These are phyloP conservation scores for Hydrangea macrophylla DNA, from an alignment of 148 eudicot genomes.

Conservation along the genomic window DNA sequence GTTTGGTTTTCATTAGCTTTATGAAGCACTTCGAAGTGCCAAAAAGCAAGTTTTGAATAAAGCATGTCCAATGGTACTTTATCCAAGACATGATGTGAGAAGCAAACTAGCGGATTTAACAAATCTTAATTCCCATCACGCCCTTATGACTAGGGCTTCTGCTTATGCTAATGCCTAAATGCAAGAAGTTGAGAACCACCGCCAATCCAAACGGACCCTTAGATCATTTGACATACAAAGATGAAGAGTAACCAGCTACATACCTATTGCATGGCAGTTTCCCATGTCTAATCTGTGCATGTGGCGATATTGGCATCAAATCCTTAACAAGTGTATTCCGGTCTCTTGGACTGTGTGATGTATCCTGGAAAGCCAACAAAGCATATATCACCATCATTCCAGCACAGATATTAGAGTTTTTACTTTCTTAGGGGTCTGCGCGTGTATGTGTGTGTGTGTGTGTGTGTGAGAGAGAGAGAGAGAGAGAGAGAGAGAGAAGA, in stretches of 20 bases:
- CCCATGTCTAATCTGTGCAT: conserved; percentile 24
- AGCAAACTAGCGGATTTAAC: too few relatives aligned
- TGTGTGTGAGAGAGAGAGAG: neutral
- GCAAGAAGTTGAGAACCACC: too few relatives aligned
- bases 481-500: neutral
- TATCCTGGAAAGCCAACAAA: conserved; percentile 34
- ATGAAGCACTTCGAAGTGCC: too few relatives aligned
- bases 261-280: conserved; percentile 35
- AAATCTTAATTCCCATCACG: too few relatives aligned
- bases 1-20: too few relatives aligned
- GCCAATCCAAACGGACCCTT: too few relatives aligned
- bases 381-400: neutral
- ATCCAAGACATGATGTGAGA: too few relatives aligned
- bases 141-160: too few relatives aligned
- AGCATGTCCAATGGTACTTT: too few relatives aligned
- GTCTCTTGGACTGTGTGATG: conserved; percentile 38
- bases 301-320: conserved; percentile 28
- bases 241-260: conserved; percentile 9
- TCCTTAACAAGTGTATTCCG: conserved; percentile 21
- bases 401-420: neutral
- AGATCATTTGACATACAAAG: neutral
- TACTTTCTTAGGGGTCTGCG: neutral
- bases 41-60: too few relatives aligned
- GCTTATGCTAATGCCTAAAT: too few relatives aligned
- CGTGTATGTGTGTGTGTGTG: too few relatives aligned